Base-by-base conservation (phyloP, 1,139 yeast species). In the Eremothecium sinecaudum region DNA sequence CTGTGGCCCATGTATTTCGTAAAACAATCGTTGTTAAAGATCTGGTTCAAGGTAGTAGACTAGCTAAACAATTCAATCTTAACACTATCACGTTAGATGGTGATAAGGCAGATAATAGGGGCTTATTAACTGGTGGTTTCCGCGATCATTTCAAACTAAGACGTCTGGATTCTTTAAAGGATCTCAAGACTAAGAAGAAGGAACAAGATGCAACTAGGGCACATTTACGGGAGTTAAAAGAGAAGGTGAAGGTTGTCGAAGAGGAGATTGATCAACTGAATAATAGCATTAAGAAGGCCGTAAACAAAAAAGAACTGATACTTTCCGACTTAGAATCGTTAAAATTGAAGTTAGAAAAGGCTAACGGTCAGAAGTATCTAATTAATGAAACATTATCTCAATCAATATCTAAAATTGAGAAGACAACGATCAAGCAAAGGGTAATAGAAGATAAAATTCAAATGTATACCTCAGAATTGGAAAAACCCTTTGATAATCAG, bases 51-150 rank as follows among this genome's bases (percentile, higher is more conserved):
- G 95, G 94, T 1, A 66, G 78, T 3, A 79, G 76, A 44, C 62
- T 82, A 20, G 78, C 94, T 0, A 72, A 72, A 36, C 60, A 63
- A 5, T 73, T 66, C 50, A 73, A 73, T 26, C 61, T 87, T 23
- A 78, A 73, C 45, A 84, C 94, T 1, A 80, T 90, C 19, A 90
- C 98, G 0, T 63, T 90, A 21, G 93, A 83, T 57, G 98, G 98
- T 44, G 97, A 90, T 54, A 67, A 83, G 45, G 84, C 84, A 29
- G 94, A 84, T 47, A 73, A 72, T 33, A 74, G 67, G 44, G 98
- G 98, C 56, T 81, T 79, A 2, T 60, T 90, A 35, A 77, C 86
- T 12, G 98, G 98, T 59, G 98, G 98, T 34, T 86, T 71, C 51
- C 70, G 82, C 46, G 93, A 84, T 50, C 70, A 68, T 43, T 47